Evolutionary conservation across 2,329 filamentous ascomycete species (phyloP).

Genomic region (Helicocarpus griseus): DNA sequence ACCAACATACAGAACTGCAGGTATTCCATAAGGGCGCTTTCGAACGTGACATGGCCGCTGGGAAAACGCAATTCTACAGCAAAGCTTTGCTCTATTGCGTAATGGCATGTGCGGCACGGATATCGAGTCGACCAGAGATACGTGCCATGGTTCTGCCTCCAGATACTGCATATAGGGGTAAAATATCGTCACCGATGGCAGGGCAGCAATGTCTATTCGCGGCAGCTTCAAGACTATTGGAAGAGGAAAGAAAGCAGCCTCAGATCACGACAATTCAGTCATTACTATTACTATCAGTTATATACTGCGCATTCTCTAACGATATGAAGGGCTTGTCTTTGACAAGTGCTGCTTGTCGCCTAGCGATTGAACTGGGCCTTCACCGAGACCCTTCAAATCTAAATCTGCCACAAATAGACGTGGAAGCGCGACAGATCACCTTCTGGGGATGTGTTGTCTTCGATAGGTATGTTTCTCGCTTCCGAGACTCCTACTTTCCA

Average conservation of each 20-base stretch:
- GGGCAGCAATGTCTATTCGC: conserved; percentile 9
- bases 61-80: conserved; percentile 9
- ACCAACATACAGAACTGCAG: conserved; percentile 8
- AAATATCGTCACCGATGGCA: background rate
- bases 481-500: background rate
- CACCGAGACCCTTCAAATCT: conserved; percentile 9
- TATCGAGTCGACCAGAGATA: conserved; percentile 8
- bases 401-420: conserved; percentile 7
- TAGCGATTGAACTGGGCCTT: conserved; percentile 13
- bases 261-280: conserved; percentile 12
- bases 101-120: conserved; percentile 10
- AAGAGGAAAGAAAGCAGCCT: conserved; percentile 12
- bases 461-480: conserved; percentile 4
- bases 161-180: background rate
- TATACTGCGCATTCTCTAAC: conserved; percentile 11
- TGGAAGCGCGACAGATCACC: conserved; percentile 10
- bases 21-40: conserved; percentile 6
- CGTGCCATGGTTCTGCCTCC: conserved; percentile 9
- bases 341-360: conserved; percentile 11
- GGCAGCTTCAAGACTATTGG: conserved; percentile 5
- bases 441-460: conserved; percentile 14
- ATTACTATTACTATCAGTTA: conserved; percentile 11
- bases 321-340: conserved; percentile 14
- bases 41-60: conserved; percentile 5
- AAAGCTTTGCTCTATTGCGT: conserved; percentile 12